Evolutionary conservation across 179 eudicot species (phyloP).

Genomic region (Patellifolia procumbens): DNA sequence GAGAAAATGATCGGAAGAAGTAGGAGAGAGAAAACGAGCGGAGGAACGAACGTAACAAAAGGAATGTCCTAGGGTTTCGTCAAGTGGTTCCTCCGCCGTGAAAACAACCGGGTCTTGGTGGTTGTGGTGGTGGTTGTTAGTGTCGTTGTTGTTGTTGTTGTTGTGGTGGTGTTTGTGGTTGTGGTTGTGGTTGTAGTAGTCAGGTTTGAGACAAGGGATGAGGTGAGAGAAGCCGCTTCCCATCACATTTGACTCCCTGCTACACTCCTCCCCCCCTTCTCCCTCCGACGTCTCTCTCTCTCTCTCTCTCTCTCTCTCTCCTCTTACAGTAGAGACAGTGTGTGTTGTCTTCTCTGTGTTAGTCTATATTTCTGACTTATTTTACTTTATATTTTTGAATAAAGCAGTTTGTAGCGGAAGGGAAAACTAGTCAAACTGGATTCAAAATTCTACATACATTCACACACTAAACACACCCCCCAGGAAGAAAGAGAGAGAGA

Average conservation of each 20-base stretch:
- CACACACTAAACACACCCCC: constrained; percentile 12
- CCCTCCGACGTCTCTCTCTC: not conserved
- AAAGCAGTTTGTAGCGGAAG: not conserved
- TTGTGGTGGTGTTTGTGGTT: constrained; percentile 22
- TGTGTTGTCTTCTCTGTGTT: constrained; percentile 8
- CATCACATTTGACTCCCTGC: constrained; percentile 73
- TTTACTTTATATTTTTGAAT: not conserved
- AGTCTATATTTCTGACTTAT: not conserved
- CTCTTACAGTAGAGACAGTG: not conserved
- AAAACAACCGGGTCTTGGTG: constrained; percentile 35
- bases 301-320: constrained; percentile 2
- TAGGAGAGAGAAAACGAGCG: constrained; percentile 69
- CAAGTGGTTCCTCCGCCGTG: constrained; percentile 46
- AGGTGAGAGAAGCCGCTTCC: constrained; percentile 77
- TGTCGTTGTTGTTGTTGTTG: constrained; percentile 20
- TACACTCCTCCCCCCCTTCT: constrained; percentile 16
- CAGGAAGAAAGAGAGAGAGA: constrained; percentile 6
- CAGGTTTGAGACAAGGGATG: constrained; percentile 70
- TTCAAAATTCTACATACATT: constrained; percentile 28
- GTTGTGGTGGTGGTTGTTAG: constrained; percentile 20
- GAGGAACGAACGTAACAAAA: constrained; percentile 93
- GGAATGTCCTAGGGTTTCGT: constrained; percentile 97
- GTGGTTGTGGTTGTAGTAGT: constrained; percentile 20
- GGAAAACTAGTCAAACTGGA: constrained; percentile 33
- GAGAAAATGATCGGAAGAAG: constrained; percentile 78